These are phyloP conservation scores for Amaranthus cruentus DNA, from an alignment of 148 eudicot species.

Conservation along the genomic window DNA sequence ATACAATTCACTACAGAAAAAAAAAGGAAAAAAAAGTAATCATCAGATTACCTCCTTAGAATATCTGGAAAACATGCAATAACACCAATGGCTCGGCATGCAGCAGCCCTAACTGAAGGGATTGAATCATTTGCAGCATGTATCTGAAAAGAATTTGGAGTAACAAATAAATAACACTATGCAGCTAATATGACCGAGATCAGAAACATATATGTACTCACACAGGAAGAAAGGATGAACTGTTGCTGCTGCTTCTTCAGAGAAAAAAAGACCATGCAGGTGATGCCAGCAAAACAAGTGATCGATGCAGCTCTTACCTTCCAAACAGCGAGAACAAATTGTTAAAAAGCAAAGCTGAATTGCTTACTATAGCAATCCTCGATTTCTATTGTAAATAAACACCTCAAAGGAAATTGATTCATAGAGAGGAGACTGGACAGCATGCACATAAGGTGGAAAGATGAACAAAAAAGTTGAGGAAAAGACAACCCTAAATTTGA, in stretches of 20 bases:
- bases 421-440: not conserved
- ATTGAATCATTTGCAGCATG: constrained; percentile 69
- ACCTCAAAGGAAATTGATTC: not conserved
- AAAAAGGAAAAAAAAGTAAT: constrained; percentile 5
- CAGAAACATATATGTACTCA: constrained; percentile 34
- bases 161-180: constrained; percentile 2
- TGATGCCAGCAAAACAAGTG: constrained; percentile 94
- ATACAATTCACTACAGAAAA: not conserved
- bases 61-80: constrained; percentile 83
- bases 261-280: constrained; percentile 64
- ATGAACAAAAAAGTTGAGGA: too few species aligned
- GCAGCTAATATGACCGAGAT: not conserved
- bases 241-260: constrained; percentile 64
- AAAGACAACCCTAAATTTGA: too few species aligned
- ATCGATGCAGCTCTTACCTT: constrained; percentile 92
- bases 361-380: not conserved
- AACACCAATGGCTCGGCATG: constrained; percentile 96
- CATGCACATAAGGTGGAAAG: not conserved
- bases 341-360: not conserved
- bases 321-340: constrained; percentile 15
- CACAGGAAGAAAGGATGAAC: constrained; percentile 58
- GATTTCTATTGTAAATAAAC: not conserved
- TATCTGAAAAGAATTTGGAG: constrained; percentile 36
- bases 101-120: constrained; percentile 88
- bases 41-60: constrained; percentile 42